A percentile compares a stretch with the other conserved stretches of the same genome.
Evolutionary conservation across 345 rosid genomes (phyloP).

Genomic region (Acer negundo): DNA sequence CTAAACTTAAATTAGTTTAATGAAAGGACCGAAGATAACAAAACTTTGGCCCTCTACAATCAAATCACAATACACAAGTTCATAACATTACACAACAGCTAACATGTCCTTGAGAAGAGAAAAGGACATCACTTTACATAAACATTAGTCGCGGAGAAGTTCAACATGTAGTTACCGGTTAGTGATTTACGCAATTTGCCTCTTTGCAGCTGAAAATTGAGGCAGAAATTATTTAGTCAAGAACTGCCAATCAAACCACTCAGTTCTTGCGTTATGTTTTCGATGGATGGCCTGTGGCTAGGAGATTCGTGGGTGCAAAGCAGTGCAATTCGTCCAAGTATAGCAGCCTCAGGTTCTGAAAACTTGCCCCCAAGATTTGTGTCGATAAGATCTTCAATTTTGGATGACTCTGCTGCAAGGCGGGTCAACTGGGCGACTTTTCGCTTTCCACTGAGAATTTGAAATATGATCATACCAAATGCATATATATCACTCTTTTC

Average conservation of each 20-base stretch:
- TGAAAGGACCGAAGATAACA: not conserved
- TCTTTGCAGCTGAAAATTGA: conserved; percentile 30
- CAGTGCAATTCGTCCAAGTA: conserved; percentile 58
- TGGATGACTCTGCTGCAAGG: conserved; percentile 56
- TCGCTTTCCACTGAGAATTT: conserved; percentile 77
- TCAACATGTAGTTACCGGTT: conserved; percentile 2
- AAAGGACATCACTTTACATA: conserved; percentile 12
- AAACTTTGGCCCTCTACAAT: not conserved
- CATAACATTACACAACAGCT: conserved; percentile 7
- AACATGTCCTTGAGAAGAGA: conserved; percentile 11
- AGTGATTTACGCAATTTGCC: conserved; percentile 26
- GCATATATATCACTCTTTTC: conserved; percentile 91
- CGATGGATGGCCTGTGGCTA: conserved; percentile 68
- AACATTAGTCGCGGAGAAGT: not conserved
- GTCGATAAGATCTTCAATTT: conserved; percentile 64
- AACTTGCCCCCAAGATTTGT: conserved; percentile 62
- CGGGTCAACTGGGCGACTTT: conserved; percentile 43
- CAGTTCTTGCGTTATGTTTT: conserved; percentile 66
- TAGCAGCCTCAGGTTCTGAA: conserved; percentile 56
- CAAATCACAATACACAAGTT: conserved; percentile 4
- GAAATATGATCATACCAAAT: conserved; percentile 74
- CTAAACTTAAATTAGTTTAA: conserved; percentile 11
- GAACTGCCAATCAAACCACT: conserved; percentile 31
- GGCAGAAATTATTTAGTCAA: conserved; percentile 26
- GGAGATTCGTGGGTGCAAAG: conserved; percentile 82